phyloP scores from a whole-genome alignment of 1,284 basidiomycete species.

The Cryptococcus sp. region DNA sequence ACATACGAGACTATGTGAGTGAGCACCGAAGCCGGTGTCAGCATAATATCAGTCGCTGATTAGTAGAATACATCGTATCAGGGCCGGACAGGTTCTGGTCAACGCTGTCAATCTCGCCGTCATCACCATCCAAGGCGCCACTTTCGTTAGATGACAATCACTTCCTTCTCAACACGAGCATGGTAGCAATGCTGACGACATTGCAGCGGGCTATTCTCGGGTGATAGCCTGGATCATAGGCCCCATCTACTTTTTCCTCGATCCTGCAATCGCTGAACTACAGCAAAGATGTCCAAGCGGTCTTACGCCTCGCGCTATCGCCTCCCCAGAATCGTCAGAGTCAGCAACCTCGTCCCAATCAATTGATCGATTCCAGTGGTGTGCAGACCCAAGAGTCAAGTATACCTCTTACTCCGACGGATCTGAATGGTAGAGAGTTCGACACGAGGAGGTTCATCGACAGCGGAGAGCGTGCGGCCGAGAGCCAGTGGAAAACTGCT shows the following conservation, averaged over 20 bases:
- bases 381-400: too few species aligned
- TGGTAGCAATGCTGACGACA: background rate
- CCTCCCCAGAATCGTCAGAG: too few species aligned
- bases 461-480: too few species aligned
- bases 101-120: constrained; percentile 11
- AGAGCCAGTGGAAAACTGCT: too few species aligned
- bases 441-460: too few species aligned
- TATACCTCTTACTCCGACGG: too few species aligned
- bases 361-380: too few species aligned
- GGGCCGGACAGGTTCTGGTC: constrained; percentile 10
- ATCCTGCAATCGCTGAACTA: constrained; percentile 17
- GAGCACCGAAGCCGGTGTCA: too few species aligned
- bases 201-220: constrained; percentile 16
- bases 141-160: constrained; percentile 8
- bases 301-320: constrained; percentile 4
- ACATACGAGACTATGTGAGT: constrained; percentile 19
- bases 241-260: constrained; percentile 14
- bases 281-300: constrained; percentile 11
- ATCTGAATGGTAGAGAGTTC: too few species aligned
- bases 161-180: background rate
- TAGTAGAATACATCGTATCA: too few species aligned
- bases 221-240: constrained; percentile 16
- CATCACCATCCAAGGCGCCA: constrained; percentile 11
- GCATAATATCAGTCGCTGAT: too few species aligned
- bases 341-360: too few species aligned